These are phyloP conservation scores for Eutypella sp. DNA, from an alignment of 2,329 filamentous ascomycete genomes.

Conservation along the genomic window DNA sequence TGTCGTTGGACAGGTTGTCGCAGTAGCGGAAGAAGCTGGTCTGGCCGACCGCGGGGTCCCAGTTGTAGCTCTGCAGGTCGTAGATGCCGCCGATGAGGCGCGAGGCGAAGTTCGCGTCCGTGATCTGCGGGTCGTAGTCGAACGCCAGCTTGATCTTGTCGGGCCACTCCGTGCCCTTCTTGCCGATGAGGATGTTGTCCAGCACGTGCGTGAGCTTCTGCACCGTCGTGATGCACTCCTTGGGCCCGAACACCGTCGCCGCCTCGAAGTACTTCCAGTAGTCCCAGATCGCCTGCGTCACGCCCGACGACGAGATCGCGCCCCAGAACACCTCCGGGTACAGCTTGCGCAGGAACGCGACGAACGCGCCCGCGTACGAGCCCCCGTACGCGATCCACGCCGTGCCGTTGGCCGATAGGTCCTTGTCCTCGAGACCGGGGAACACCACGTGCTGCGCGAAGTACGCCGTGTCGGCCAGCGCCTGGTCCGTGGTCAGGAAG, in stretches of 20 bases:
- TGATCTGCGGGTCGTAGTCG: slow-evolving; percentile 38
- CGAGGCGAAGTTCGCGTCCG: slow-evolving; percentile 44
- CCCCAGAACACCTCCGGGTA: slow-evolving; percentile 42
- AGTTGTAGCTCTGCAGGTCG: slow-evolving; percentile 45
- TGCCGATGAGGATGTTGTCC: slow-evolving; percentile 45
- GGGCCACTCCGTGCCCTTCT: slow-evolving; percentile 36
- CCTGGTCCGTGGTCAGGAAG: slow-evolving; percentile 47
- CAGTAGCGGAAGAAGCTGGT: slow-evolving; percentile 44
- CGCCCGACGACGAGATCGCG: slow-evolving; percentile 41
- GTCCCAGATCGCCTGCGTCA: slow-evolving; percentile 61
- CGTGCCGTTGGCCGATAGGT: slow-evolving; percentile 37
- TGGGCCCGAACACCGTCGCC: slow-evolving; percentile 42
- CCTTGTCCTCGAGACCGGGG: slow-evolving; percentile 33
- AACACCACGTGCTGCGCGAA: slow-evolving; percentile 43
- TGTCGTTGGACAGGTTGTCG: slow-evolving; percentile 37
- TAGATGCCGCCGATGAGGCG: slow-evolving; percentile 36
- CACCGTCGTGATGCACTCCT: slow-evolving; percentile 59
- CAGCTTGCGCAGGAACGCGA: slow-evolving; percentile 38
- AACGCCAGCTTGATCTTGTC: slow-evolving; percentile 38
- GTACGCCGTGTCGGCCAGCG: slow-evolving; percentile 47
- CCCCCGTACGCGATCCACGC: slow-evolving; percentile 31
- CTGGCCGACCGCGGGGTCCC: slow-evolving; percentile 44
- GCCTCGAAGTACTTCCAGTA: slow-evolving; percentile 62
- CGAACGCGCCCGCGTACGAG: slow-evolving; percentile 25
- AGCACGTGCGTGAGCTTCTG: slow-evolving; percentile 51